Evolutionary conservation across 768 basidiomycete species (phyloP).

Genomic region (Mycena sanguinolenta): DNA sequence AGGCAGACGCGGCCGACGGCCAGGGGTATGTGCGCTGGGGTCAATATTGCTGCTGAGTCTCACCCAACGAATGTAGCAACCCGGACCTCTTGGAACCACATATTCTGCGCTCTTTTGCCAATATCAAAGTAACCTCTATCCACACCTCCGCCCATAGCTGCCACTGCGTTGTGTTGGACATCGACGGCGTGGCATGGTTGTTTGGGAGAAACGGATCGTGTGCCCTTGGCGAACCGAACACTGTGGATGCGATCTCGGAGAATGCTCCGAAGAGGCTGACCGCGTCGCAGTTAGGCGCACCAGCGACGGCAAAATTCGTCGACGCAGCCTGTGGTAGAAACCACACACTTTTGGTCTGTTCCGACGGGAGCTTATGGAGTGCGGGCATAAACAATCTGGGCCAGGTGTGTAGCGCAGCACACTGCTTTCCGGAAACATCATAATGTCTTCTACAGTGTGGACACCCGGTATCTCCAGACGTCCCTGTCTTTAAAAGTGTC

Average conservation of each 20-base stretch:
- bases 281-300: constrained; percentile 72
- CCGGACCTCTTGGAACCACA: constrained; percentile 91
- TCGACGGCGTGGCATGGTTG: constrained; percentile 87
- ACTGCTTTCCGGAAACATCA: background rate
- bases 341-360: constrained; percentile 87
- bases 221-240: constrained; percentile 69
- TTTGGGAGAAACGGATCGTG: constrained; percentile 87
- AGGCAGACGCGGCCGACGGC: constrained; percentile 56
- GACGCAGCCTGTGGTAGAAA: constrained; percentile 87
- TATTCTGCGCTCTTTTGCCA: constrained; percentile 89
- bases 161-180: constrained; percentile 81
- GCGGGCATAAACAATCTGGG: constrained; percentile 86
- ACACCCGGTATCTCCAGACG: constrained; percentile 73
- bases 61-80: constrained; percentile 50
- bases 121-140: constrained; percentile 79
- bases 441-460: constrained; percentile 68
- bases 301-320: constrained; percentile 72
- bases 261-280: constrained; percentile 75
- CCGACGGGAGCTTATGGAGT: constrained; percentile 86
- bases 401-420: constrained; percentile 66
- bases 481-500: constrained; percentile 75
- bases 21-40: constrained; percentile 49
- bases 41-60: background rate
- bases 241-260: constrained; percentile 76
- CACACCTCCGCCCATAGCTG: constrained; percentile 84